These are phyloP conservation scores for Camillea tinctor DNA, from an alignment of 2,329 filamentous ascomycete genomes.

Conservation along the genomic window DNA sequence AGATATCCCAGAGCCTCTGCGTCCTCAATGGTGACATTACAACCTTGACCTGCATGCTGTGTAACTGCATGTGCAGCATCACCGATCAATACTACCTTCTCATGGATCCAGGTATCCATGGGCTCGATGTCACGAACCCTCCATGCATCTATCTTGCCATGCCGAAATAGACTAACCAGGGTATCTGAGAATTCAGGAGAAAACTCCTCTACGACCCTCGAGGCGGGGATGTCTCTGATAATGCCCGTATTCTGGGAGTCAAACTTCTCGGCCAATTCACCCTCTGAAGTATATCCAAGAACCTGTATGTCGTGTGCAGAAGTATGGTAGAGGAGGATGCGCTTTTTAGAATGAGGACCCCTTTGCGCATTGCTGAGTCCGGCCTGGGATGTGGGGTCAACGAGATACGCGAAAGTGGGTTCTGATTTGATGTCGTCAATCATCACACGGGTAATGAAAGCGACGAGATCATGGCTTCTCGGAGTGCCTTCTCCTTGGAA, in stretches of 20 bases:
- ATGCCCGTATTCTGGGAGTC: slow-evolving; percentile 19
- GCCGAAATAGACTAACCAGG: slow-evolving; percentile 17
- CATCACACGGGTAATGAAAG: slow-evolving; percentile 20
- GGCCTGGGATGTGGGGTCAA: slow-evolving; percentile 14
- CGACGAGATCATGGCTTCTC: slow-evolving; percentile 11
- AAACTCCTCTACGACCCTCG: slow-evolving; percentile 17
- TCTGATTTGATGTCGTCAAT: slow-evolving; percentile 15
- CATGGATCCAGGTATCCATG: slow-evolving; percentile 20
- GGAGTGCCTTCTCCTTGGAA: slow-evolving; percentile 10
- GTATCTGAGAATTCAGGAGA: slow-evolving; percentile 11
- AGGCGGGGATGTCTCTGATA: slow-evolving; percentile 17
- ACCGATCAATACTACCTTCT: slow-evolving; percentile 23
- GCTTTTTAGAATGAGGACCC: slow-evolving; percentile 11
- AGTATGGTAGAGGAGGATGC: slow-evolving; percentile 22
- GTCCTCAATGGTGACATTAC: slow-evolving; percentile 26
- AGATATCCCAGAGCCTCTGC: slow-evolving; percentile 22
- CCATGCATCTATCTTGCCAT: slow-evolving; percentile 20
- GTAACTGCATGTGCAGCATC: slow-evolving; percentile 26
- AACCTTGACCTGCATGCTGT: slow-evolving; percentile 22
- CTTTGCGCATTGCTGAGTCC: slow-evolving; percentile 16
- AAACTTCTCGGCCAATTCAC: slow-evolving; percentile 19
- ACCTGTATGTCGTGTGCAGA: slow-evolving; percentile 18
- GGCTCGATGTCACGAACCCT: slow-evolving; percentile 20
- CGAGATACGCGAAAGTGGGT: slow-evolving; percentile 16
- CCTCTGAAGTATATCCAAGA: slow-evolving; percentile 20